Base-by-base conservation (phyloP, 768 basidiomycete species). In the Neoboletus brunneissimus region DNA sequence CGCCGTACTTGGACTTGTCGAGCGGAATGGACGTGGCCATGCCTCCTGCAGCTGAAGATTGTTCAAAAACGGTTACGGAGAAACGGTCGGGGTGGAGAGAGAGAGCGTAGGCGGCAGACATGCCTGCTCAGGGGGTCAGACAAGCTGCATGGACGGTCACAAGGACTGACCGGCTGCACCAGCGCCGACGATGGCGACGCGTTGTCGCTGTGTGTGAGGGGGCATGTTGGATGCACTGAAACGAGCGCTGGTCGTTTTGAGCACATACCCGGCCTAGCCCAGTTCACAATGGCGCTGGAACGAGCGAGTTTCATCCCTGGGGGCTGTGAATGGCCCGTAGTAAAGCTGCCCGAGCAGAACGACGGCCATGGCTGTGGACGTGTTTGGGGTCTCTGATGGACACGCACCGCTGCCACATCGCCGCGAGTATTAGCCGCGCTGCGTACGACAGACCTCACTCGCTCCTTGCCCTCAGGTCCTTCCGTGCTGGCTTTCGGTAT, bases 401-500 rank as follows among this genome's bases (percentile, higher is more conserved):
- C 7, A 9, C 16, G 35, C 35, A 48, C 32, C 9, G 31, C 32
- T 20, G 16, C 16, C 13, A 8, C 34, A 47, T 20, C 7, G 29
- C 32, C 43, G 23, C 18, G 16, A 41, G 12, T 25, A 25, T 25
- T n/a, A n/a, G 5, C 25, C 3, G 40, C 22, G 48, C 48, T 49
- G 48, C 48, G 48, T 48, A 11, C 22, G 7, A 48, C 47, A 16
- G 13, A 31, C 12, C 20, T 6, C 22, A 11, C 34, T 12, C 32
- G 7, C 10, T n/a, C 34, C 2, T 49, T 9, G 1, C 13, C 16
- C 34, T 18, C 48, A 35, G 49, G 37, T 50, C 48, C n/a, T 47
- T 48, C 65, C 70, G 63, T 70, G 72, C 72, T 73, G 72, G 72
- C 60, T 61, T 61, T 58, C n/a, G 49, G 27, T 50, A 40, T 27